Conservation (phyloP, 2,329 filamentous ascomycete genomes). For the Chaetoscypha palmicola region DNA sequence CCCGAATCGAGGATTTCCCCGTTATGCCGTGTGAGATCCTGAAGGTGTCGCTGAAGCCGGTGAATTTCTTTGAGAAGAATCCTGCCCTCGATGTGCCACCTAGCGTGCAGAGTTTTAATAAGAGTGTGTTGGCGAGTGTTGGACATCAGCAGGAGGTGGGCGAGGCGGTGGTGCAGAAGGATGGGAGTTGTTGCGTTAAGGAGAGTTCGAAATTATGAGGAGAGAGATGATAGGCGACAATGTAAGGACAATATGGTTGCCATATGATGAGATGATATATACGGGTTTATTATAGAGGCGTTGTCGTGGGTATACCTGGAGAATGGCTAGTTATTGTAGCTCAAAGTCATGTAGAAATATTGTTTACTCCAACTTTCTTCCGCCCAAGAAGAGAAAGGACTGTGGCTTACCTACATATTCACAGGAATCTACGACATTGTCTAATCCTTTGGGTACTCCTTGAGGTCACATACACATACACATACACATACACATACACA, state of each 20-base stretch:
- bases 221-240: neutral
- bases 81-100: conserved; percentile 45
- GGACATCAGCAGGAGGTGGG: conserved; percentile 16
- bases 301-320: conserved; percentile 12
- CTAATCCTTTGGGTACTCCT: no score
- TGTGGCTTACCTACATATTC: no score
- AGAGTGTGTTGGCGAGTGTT: conserved; percentile 26
- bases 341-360: conserved; percentile 27
- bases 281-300: neutral
- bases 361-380: conserved; percentile 19
- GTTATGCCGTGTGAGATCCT: conserved; percentile 59
- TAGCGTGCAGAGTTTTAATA: conserved; percentile 38
- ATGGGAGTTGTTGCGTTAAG: conserved; percentile 23
- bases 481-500: no score
- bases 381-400: no score
- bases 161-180: conserved; percentile 16
- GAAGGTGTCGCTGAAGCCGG: conserved; percentile 42
- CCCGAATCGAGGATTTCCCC: conserved; percentile 58
- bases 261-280: neutral
- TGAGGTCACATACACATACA: no score
- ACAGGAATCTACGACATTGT: no score
- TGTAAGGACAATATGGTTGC: neutral
- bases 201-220: conserved; percentile 21
- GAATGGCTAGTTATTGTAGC: conserved; percentile 25
- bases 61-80: conserved; percentile 46